Evolutionary conservation across 148 eudicot genomes (phyloP).

Genomic region (Amaranthus cruentus): DNA sequence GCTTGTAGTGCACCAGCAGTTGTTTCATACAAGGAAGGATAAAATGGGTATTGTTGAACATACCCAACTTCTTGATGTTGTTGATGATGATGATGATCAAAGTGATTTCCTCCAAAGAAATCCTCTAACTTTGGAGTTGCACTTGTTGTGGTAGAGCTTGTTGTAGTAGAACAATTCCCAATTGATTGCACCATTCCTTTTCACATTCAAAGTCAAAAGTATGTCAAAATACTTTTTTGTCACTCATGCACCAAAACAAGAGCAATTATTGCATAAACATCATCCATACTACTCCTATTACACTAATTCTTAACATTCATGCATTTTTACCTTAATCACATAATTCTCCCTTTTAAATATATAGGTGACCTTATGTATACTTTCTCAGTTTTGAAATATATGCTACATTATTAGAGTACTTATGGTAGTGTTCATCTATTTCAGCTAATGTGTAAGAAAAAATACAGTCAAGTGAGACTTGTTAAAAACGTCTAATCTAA

Average conservation of each 20-base stretch:
- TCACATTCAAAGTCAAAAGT: conserved; percentile 11
- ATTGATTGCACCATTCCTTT: conserved; percentile 51
- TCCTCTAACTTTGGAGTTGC: conserved; percentile 73
- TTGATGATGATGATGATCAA: conserved; percentile 27
- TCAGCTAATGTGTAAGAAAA: no score
- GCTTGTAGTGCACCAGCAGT: conserved; percentile 20
- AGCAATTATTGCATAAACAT: no score
- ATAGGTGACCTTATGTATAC: no score
- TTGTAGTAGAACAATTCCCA: conserved; percentile 20
- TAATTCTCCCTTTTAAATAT: no score
- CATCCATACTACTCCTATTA: no score
- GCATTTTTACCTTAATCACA: no score
- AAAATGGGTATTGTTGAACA: conserved; percentile 44
- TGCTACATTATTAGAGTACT: no score
- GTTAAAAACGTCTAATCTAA: no score
- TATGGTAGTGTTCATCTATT: no score
- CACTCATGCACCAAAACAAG: background rate
- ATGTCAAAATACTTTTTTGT: background rate
- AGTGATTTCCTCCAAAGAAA: conserved; percentile 63
- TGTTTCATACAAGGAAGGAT: conserved; percentile 21
- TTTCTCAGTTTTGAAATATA: no score
- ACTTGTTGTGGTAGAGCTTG: background rate
- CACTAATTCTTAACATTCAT: no score
- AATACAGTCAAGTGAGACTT: no score
- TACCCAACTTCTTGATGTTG: conserved; percentile 27